Percentiles rank a stretch among this genome's conserved stretches.
These are phyloP conservation scores for Trichomonascus vanleenenianus DNA, from an alignment of 805 yeast species.

Conservation along the genomic window DNA sequence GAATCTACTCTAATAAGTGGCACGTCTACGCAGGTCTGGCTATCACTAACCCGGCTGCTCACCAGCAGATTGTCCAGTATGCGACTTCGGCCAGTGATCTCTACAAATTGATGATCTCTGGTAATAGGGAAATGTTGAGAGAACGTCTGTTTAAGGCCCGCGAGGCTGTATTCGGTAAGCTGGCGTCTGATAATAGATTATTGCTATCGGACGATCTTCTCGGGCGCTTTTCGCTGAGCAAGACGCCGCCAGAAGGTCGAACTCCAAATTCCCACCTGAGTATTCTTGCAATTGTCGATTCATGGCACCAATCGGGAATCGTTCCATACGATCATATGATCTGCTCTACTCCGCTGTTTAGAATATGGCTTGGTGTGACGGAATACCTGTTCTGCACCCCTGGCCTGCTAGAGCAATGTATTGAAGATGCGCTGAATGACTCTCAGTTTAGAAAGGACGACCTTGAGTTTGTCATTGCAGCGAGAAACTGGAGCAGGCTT, in stretches of 20 bases:
- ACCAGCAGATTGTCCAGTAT: conserved; percentile 82
- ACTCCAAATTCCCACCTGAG: conserved; percentile 84
- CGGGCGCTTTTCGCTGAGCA: conserved; percentile 71
- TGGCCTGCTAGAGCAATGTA: conserved; percentile 69
- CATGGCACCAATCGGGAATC: conserved; percentile 80
- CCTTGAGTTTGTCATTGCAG: conserved; percentile 84
- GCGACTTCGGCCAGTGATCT: conserved; percentile 77
- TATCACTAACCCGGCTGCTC: conserved; percentile 91
- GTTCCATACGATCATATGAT: conserved; percentile 95
- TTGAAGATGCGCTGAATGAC: conserved; percentile 61
- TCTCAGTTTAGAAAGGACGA: conserved; percentile 78
- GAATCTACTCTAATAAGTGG: conserved; percentile 92
- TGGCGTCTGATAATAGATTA: conserved; percentile 44
- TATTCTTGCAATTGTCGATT: conserved; percentile 82
- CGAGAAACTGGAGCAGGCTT: conserved; percentile 78
- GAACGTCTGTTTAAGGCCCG: conserved; percentile 59
- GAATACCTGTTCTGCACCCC: conserved; percentile 87
- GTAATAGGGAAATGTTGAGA: conserved; percentile 48
- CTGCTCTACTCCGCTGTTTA: conserved; percentile 88
- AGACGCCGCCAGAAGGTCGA: conserved; percentile 53
- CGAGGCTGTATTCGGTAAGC: conserved; percentile 65
- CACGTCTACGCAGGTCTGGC: conserved; percentile 98
- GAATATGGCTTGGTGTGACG: conserved; percentile 89
- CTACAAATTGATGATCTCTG: conserved; percentile 74
- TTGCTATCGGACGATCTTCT: conserved; percentile 71